Evolutionary conservation across 768 basidiomycete genomes (phyloP).

Genomic region (Tubosaeta brunneosetosa): DNA sequence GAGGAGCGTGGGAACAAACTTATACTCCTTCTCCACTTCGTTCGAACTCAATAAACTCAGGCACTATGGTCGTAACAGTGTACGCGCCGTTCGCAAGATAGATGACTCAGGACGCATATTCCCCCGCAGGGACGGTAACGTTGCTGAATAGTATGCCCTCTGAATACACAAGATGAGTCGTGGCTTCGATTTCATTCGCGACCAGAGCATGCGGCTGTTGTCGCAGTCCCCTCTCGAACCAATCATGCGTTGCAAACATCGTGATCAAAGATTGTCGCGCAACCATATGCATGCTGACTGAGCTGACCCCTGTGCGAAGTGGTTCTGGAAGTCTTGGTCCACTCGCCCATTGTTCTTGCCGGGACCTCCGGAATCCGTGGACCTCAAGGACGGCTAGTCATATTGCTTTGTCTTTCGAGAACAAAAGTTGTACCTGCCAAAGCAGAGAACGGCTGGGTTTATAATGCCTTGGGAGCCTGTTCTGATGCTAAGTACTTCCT

Average conservation of each 20-base stretch:
- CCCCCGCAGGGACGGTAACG: too few species aligned
- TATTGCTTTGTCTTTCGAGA: slow-evolving; percentile 10
- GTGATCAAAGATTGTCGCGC: too few species aligned
- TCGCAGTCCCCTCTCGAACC: too few species aligned
- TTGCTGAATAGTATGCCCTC: too few species aligned
- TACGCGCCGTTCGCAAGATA: too few species aligned
- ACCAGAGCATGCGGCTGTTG: background rate
- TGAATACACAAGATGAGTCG: too few species aligned
- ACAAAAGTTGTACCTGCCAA: background rate
- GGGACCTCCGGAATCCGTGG: background rate
- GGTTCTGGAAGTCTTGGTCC: background rate
- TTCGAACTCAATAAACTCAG: too few species aligned
- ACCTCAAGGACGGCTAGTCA: background rate
- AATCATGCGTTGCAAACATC: background rate
- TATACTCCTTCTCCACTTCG: too few species aligned
- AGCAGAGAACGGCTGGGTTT: background rate
- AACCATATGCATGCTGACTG: background rate
- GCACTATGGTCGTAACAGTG: too few species aligned
- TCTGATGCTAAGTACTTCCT: background rate
- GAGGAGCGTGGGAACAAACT: too few species aligned
- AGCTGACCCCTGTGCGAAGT: background rate
- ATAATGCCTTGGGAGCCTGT: slow-evolving; percentile 12
- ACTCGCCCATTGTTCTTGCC: background rate
- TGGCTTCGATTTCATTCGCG: too few species aligned
- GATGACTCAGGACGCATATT: too few species aligned